phyloP scores from a whole-genome alignment of 768 basidiomycete species.

The Cubamyces sp. region DNA sequence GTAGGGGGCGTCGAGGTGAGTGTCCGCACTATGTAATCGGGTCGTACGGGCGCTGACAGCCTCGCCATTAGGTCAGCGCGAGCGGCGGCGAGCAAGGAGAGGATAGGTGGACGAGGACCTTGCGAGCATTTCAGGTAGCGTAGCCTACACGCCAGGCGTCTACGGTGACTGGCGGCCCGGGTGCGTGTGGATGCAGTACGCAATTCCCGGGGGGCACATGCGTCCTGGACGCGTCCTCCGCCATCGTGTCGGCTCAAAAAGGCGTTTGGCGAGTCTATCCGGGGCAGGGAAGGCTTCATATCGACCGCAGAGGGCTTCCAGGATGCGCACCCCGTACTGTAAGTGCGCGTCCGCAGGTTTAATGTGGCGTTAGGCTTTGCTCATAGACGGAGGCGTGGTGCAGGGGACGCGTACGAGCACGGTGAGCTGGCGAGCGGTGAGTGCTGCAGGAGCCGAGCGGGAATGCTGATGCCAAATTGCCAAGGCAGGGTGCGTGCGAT shows the following conservation, averaged over 20 bases:
- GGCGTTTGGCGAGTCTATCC: conserved; percentile 11
- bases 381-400: conserved; percentile 1
- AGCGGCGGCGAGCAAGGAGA: neutral
- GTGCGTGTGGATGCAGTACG: neutral
- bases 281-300: neutral
- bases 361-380: conserved; percentile 19
- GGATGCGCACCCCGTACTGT: conserved; percentile 4
- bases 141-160: neutral
- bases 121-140: neutral
- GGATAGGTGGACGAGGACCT: too few species aligned
- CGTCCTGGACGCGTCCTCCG: conserved; percentile 2
- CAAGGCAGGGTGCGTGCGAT: too few species aligned
- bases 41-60: too few species aligned
- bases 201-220: neutral
- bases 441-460: neutral
- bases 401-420: neutral
- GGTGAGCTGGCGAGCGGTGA: neutral
- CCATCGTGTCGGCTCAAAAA: conserved; percentile 15
- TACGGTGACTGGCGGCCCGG: conserved; percentile 1
- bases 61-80: neutral
- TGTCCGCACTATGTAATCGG: neutral
- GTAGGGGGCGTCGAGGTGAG: neutral
- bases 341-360: conserved; percentile 10
- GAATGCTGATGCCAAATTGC: too few species aligned
- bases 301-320: neutral